Evolutionary conservation across 805 yeast species (phyloP).

Genomic region (Suhomyces kilbournensis): DNA sequence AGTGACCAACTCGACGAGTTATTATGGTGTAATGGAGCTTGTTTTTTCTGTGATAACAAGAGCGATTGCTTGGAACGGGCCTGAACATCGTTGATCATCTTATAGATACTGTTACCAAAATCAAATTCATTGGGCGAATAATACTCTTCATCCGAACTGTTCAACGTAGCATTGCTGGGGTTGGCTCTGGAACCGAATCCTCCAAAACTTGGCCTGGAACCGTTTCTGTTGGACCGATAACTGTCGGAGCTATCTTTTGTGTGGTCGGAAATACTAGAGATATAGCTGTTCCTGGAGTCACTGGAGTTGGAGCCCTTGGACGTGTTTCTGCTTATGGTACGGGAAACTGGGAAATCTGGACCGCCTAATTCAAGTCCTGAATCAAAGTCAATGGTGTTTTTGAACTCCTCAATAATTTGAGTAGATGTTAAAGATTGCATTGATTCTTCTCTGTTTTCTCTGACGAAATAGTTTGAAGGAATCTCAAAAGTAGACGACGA

Average conservation of each 20-base stretch:
- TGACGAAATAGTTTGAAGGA: constrained; percentile 9
- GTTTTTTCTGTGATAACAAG: background rate
- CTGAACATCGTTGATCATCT: constrained; percentile 1
- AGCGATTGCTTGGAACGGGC: background rate
- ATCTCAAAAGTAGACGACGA: constrained; percentile 10
- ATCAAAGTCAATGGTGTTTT: constrained; percentile 23
- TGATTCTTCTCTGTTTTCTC: constrained; percentile 15
- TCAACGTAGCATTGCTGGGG: constrained; percentile 7
- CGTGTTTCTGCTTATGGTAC: background rate
- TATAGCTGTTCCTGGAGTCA: background rate
- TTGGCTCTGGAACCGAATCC: background rate
- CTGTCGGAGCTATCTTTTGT: background rate
- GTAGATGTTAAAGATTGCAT: constrained; percentile 25
- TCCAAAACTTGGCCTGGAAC: background rate
- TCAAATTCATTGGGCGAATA: constrained; percentile 31
- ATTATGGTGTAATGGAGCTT: background rate
- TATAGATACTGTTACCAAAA: constrained; percentile 1
- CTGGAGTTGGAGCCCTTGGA: background rate
- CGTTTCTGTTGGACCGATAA: background rate
- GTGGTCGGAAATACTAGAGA: background rate
- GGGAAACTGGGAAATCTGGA: background rate
- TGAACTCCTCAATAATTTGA: constrained; percentile 25
- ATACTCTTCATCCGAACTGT: constrained; percentile 33
- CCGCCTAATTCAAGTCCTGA: background rate
- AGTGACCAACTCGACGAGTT: background rate